These are phyloP conservation scores for Micractinium conductrix DNA, from an alignment of 139 green algal genomes.

Conservation along the genomic window DNA sequence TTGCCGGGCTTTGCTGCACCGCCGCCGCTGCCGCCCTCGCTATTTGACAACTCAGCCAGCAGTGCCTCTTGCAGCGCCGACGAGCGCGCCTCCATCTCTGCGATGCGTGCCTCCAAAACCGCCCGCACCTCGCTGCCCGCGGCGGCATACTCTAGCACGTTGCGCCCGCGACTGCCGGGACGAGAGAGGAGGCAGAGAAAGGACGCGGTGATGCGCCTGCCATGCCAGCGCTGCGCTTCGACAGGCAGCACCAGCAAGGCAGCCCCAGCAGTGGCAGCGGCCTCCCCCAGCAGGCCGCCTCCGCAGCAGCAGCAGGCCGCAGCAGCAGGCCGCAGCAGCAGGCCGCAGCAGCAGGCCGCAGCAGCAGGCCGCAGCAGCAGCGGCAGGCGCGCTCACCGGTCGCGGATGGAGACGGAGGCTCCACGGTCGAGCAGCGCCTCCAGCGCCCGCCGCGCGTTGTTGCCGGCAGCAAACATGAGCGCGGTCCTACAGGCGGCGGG, in stretches of 20 bases:
- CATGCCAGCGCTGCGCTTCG: too few relatives aligned
- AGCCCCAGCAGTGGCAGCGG: too few relatives aligned
- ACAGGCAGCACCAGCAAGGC: too few relatives aligned
- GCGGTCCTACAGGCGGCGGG: conserved; percentile 56
- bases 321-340: too few relatives aligned
- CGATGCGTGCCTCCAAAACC: conserved; percentile 47
- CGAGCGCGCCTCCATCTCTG: conserved; percentile 39
- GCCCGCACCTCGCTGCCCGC: conserved; percentile 44
- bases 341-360: too few relatives aligned
- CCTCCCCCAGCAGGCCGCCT: too few relatives aligned
- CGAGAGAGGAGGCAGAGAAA: neutral
- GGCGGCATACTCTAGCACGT: conserved; percentile 73
- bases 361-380: too few relatives aligned
- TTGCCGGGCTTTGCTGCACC: conserved; percentile 27
- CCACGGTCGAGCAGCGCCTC: conserved; percentile 47
- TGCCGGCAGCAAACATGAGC: conserved; percentile 87
- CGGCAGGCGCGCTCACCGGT: conserved; percentile 21
- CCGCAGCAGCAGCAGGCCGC: too few relatives aligned
- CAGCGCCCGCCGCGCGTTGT: conserved; percentile 50
- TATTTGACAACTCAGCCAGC: conserved; percentile 54
- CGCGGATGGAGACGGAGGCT: conserved; percentile 40
- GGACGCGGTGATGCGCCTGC: neutral
- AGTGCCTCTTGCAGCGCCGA: conserved; percentile 58
- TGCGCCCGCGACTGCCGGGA: conserved; percentile 30
- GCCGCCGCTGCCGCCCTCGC: too few relatives aligned